Evolutionary conservation across 345 rosid species (phyloP).

Genomic region (Pugionium cornutum): DNA sequence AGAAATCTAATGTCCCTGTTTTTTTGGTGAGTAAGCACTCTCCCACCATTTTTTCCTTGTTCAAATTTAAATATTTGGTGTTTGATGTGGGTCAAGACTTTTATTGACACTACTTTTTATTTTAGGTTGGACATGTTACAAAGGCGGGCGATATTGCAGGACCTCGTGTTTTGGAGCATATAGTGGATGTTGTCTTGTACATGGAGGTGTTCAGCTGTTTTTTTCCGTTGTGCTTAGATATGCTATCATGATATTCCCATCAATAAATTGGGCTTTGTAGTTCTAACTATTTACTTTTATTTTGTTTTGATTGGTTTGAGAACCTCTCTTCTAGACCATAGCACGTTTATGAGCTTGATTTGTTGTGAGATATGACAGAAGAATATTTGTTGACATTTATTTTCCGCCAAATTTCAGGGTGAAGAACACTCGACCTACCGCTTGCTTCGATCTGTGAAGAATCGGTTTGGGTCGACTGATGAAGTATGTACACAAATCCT

Average conservation of each 20-base stretch:
- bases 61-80: not conserved
- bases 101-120: conserved; percentile 25
- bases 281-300: conserved; percentile 4
- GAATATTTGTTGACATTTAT: not conserved
- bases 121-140: conserved; percentile 88
- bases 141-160: conserved; percentile 96
- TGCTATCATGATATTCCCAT: conserved; percentile 15
- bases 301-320: conserved; percentile 19
- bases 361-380: conserved; percentile 11
- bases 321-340: conserved; percentile 6
- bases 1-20: conserved; percentile 77
- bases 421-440: conserved; percentile 84
- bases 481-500: conserved; percentile 56
- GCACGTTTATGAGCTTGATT: conserved; percentile 7
- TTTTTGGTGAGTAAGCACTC: conserved; percentile 65
- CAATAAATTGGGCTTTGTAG: not conserved
- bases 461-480: conserved; percentile 90
- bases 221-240: conserved; percentile 23
- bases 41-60: conserved; percentile 17
- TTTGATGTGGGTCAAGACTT: conserved; percentile 15
- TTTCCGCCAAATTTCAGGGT: conserved; percentile 53
- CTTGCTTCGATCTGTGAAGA: conserved; percentile 89
- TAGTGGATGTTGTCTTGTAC: conserved; percentile 92
- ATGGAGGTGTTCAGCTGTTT: conserved; percentile 73
- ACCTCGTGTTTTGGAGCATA: conserved; percentile 97